phyloP scores from a whole-genome alignment of 352 stramenopile genomes.

The Globisporangium iwayamae region DNA sequence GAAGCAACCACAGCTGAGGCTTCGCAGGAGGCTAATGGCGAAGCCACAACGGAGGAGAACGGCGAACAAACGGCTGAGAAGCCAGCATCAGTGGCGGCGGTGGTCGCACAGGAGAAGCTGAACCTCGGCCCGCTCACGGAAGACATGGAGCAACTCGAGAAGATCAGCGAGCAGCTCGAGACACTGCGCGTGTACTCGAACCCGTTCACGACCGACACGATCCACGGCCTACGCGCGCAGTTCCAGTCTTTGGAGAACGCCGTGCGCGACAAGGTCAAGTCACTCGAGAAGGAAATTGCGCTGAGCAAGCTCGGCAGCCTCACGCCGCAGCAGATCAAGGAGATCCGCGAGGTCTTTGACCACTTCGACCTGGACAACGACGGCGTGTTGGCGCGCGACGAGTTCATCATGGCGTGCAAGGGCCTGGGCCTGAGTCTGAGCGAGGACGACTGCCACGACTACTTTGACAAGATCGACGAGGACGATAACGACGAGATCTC shows the following conservation, averaged over 20 bases:
- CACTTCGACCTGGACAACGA: conserved; percentile 89
- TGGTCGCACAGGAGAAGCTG: conserved; percentile 26
- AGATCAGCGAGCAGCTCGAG: conserved; percentile 81
- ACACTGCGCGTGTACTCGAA: conserved; percentile 85
- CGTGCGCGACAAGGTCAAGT: conserved; percentile 82
- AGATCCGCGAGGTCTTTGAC: conserved; percentile 90
- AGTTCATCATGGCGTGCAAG: conserved; percentile 91
- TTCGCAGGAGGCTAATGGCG: too few relatives aligned
- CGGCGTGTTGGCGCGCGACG: conserved; percentile 77
- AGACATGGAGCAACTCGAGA: conserved; percentile 83
- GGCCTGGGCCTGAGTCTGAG: conserved; percentile 81
- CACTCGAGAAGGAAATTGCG: conserved; percentile 86
- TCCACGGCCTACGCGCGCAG: conserved; percentile 81
- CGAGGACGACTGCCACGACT: conserved; percentile 85
- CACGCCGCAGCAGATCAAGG: conserved; percentile 74
- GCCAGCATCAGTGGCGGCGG: neutral
- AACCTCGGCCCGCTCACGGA: conserved; percentile 45
- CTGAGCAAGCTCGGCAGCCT: conserved; percentile 83
- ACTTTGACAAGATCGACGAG: conserved; percentile 85
- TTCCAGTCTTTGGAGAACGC: conserved; percentile 80
- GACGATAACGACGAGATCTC: conserved; percentile 83
- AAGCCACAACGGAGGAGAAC: conserved; percentile 4
- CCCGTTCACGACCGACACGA: conserved; percentile 88
- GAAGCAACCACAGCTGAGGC: neutral
- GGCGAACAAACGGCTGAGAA: conserved; percentile 8